Percentiles rank a stretch among this genome's conserved stretches.
Evolutionary conservation across 768 basidiomycete species (phyloP).

Genomic region (Gymnopilus junonius): DNA sequence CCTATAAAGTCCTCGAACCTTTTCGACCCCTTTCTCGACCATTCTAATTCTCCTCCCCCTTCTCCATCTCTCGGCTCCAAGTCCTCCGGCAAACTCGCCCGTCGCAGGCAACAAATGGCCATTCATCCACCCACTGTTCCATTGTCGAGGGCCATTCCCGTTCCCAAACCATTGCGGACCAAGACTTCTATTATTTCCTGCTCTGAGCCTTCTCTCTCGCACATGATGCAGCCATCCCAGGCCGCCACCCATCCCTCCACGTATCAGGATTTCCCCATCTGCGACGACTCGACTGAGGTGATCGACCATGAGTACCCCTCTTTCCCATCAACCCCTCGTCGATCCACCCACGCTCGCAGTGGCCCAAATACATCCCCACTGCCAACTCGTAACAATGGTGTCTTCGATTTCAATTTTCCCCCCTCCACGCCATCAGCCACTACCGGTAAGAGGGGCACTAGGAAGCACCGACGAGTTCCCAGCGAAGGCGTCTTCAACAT

Average conservation of each 20-base stretch:
- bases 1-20: slow-evolving; percentile 49
- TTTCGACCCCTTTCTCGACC: slow-evolving; percentile 47
- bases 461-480: slow-evolving; percentile 61
- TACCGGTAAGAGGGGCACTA: slow-evolving; percentile 29
- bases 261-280: slow-evolving; percentile 62
- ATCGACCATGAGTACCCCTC: slow-evolving; percentile 39
- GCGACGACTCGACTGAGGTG: slow-evolving; percentile 70
- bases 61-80: slow-evolving; percentile 48
- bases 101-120: slow-evolving; percentile 48
- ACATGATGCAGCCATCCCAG: slow-evolving; percentile 29
- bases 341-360: slow-evolving; percentile 34
- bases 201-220: slow-evolving; percentile 54
- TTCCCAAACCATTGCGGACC: slow-evolving; percentile 35
- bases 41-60: slow-evolving; percentile 27
- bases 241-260: slow-evolving; percentile 36
- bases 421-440: slow-evolving; percentile 37
- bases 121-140: slow-evolving; percentile 29
- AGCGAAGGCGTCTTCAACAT: slow-evolving; percentile 79
- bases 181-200: slow-evolving; percentile 41
- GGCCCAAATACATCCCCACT: slow-evolving; percentile 59
- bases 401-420: slow-evolving; percentile 42
- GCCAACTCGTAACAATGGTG: slow-evolving; percentile 26
- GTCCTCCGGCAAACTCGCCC: slow-evolving; percentile 61
- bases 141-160: slow-evolving; percentile 49
- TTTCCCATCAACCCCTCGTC: slow-evolving; percentile 57